Evolutionary conservation across 164 flowering plant species (phyloP), one percentile per base, ranked within the genome.

Genomic region (Amborella trichopoda): DNA sequence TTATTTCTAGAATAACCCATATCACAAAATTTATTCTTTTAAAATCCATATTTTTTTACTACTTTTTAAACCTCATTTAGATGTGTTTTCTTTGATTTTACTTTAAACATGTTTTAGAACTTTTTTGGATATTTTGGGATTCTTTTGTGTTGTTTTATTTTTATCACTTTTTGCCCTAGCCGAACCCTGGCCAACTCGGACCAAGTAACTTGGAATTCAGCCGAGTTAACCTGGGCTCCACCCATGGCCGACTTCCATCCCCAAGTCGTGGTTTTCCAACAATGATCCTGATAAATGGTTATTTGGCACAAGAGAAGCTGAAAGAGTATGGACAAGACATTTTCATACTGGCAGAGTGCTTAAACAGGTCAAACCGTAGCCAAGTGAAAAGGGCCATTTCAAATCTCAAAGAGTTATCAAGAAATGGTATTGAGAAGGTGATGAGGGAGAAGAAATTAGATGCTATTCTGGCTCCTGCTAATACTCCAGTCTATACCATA

Each of bases 391-490:
- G 6, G 2, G 69, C 72, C 2, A 4, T 65, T 18, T 1, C 28
- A 20, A 68, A 49, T 4, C 26, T 76, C 53, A 26, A 12, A 20
- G 53, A 22, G 28, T 42, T 62, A 1, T 48, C 58, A 0, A 20
- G 13, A 39, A 44, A 67, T 42, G 83, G 75, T 22, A 62, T 68
- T 3, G 72, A 58, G 65, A 72, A 52, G 46, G 13, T 70, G 56
- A 74, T 74, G 74, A 52, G 2, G 46, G 48, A 57, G 16, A 50
- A 74, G 13, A 40, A 61, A 0, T 50, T 74, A 46, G 81, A 74
- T 32, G 86, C 86, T 3, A 38, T n/a, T n/a, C 11, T 76, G 61
- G 74, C 76, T 43, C 50, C 65, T 22, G 58, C 69, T 0, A 40
- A 48, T 0, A 1, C n/a, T 1, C 25, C 10, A 14, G 49, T 23